phyloP scores from a whole-genome alignment of 2,329 filamentous ascomycete species.

The Fusarium sp. region DNA sequence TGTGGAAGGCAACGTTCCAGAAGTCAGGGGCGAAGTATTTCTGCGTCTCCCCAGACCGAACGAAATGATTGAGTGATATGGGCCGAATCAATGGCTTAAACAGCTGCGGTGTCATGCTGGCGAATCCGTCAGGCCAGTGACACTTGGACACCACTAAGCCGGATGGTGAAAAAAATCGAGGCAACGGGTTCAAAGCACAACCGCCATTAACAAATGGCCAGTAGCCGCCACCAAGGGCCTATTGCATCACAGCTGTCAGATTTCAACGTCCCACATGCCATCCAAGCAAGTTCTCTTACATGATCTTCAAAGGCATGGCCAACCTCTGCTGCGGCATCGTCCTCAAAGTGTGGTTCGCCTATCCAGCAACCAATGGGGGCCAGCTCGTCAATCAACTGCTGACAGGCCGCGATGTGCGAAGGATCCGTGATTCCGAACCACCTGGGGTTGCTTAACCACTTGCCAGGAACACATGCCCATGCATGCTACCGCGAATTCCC shows the following conservation, averaged over 20 bases:
- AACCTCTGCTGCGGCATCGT: constrained; percentile 42
- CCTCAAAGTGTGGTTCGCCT: constrained; percentile 45
- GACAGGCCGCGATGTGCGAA: constrained; percentile 25
- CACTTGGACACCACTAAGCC: constrained; percentile 21
- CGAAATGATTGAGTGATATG: constrained; percentile 24
- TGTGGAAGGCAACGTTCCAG: constrained; percentile 46
- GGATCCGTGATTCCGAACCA: constrained; percentile 27
- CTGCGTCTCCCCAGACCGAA: constrained; percentile 27
- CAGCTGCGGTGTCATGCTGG: constrained; percentile 7
- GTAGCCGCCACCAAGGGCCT: constrained; percentile 44
- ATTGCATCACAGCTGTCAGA: constrained; percentile 1
- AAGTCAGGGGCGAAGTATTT: constrained; percentile 46
- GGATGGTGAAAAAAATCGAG: constrained; percentile 34
- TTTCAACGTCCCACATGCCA: background rate
- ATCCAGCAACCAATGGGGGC: background rate
- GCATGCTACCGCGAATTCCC: constrained; percentile 36
- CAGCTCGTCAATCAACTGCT: constrained; percentile 20
- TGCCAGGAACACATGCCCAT: constrained; percentile 11
- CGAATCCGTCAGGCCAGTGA: constrained; percentile 1
- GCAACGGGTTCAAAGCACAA: background rate
- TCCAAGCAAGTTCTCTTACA: constrained; percentile 8
- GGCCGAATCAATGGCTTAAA: constrained; percentile 4
- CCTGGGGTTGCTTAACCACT: constrained; percentile 39
- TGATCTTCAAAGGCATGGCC: constrained; percentile 47
- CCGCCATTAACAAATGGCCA: constrained; percentile 31